Base-by-base conservation (phyloP, 2,329 filamentous ascomycete genomes). In the Orbilia javanica region DNA sequence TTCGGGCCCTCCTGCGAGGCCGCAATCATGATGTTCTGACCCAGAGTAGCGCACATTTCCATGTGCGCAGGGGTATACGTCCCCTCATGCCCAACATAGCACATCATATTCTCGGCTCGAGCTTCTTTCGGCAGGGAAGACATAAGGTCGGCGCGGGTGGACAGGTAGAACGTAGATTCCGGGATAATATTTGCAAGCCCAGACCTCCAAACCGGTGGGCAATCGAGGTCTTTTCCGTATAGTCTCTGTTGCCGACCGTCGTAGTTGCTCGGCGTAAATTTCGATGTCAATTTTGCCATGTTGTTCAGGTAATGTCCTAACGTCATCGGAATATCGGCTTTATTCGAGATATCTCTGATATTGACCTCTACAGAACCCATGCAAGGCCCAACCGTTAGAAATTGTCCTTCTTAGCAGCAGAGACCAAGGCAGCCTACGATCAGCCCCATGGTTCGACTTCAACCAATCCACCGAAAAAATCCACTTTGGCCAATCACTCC, bases 11-110 rank as follows among this genome's bases (percentile, higher is more conserved):
- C 86, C 1, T 89, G 86, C 0, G 95, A 98, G 1, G 94, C 90
- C 80, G 97, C 93, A 1, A 99, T 94, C 96, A 99, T 98, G 81
- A 99, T 95, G 82, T 99, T 99, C 81, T 99, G 96, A 0, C 96
- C 95, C 11, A 98, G 86, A 39, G 92, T 97, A 11, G 93, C 96
- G 84, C 96, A 99, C 96, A 99, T 99, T 84, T 99, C 96, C 80
- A 93, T 90, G 85, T 99, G 96, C 0, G 94, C 91, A 8, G 96
- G 95, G 0, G 96, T 99, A 82, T 95, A 98, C 0, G 96, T 99
- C 4, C 96, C 96, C 85, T 99, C 96, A 82, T 98, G 95, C 0
- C 96, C 96, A 81, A 98, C 91, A 82, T 99, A 99, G 83, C 95
- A 98, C 96, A 97, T 97, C 81, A 99, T 87, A 80, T 99, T 99